A percentile compares a stretch with the other conserved stretches of the same genome.
phyloP scores from a whole-genome alignment of 148 eudicot genomes.

The Cornus controversa region DNA sequence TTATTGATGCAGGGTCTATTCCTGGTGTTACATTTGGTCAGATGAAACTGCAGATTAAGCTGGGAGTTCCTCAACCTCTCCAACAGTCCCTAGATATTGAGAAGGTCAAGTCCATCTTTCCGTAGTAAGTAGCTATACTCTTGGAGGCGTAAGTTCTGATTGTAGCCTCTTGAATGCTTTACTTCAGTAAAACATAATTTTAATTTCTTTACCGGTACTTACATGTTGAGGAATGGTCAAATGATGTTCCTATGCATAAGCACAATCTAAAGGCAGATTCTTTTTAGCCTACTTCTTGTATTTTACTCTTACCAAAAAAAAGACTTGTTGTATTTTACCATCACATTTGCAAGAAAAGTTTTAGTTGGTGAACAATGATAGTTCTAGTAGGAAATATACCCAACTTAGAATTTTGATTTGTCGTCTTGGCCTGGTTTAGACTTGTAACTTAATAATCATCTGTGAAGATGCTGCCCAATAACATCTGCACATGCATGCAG shows the following conservation, averaged over 20 bases:
- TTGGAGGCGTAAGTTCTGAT: neutral
- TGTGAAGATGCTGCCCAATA: neutral
- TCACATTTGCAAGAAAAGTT: neutral
- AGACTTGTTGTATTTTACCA: neutral
- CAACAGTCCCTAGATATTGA: conserved; percentile 71
- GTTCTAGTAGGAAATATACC: neutral
- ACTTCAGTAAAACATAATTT: neutral
- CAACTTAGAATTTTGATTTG: too few relatives aligned
- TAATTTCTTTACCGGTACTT: neutral
- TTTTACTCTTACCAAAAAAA: too few relatives aligned
- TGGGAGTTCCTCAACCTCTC: conserved; percentile 87
- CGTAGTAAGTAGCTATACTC: conserved; percentile 66
- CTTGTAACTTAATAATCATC: neutral
- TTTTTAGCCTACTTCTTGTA: neutral
- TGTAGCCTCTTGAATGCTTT: conserved; percentile 1
- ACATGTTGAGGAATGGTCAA: neutral
- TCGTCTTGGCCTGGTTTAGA: neutral
- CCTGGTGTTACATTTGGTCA: conserved; percentile 87
- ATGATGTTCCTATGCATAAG: neutral
- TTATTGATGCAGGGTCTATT: conserved; percentile 64
- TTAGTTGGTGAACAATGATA: neutral
- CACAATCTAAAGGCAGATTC: neutral
- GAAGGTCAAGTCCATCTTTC: conserved; percentile 92
- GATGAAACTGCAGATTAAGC: conserved; percentile 94
- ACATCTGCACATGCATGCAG: neutral